Evolutionary conservation across 2,329 filamentous ascomycete genomes (phyloP), one percentile per base, ranked within the genome.

Genomic region (Aspergillus piperis): DNA sequence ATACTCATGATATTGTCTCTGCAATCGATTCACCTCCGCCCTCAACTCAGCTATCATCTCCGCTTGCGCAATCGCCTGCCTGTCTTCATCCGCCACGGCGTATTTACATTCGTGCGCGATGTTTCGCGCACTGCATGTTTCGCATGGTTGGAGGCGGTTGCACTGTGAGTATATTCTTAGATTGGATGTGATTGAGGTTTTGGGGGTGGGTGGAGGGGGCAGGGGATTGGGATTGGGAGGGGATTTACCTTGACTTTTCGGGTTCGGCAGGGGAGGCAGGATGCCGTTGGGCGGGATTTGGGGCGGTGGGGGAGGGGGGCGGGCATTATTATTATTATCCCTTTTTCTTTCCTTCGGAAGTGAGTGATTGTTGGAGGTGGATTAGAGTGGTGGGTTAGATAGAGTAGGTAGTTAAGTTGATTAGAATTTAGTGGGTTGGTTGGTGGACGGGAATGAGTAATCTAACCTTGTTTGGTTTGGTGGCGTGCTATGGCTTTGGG

Each of bases 11-110:
- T 27, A 19, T 25, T 58, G 48, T 0, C 21, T 47, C 47, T 54
- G 62, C n/a, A 67, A 19, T 5, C 57, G 38, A 39, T 58, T 59
- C 49, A 56, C 47, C 30, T 51, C 53, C 32, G 15, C 51, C 25
- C 65, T 44, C 15, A 67, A 51, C 19, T 62, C 59, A 4, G 65
- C 41, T 10, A 67, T 67, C 21, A 58, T 11, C 15, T 67, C 64
- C 15, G 65, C 64, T 10, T 61, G 58, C 10, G 61, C 60, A 30
- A 67, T 66, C n/a, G 64, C 62, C 50, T 64, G 50, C 17, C 65
- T 59, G 25, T 67, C 65, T 13, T 54, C 59, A 25, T 57, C 55
- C 11, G 62, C 58, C 3, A 55, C 58, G 2, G 61, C 51, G 52
- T 67, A 67, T 17, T 54, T 63, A 51, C 65, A 67, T 54, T 67